A percentile compares a stretch with the other conserved stretches of the same genome.
Conservation (phyloP, 2,329 filamentous ascomycete species). For the Allantophomopsis cytisporea region DNA sequence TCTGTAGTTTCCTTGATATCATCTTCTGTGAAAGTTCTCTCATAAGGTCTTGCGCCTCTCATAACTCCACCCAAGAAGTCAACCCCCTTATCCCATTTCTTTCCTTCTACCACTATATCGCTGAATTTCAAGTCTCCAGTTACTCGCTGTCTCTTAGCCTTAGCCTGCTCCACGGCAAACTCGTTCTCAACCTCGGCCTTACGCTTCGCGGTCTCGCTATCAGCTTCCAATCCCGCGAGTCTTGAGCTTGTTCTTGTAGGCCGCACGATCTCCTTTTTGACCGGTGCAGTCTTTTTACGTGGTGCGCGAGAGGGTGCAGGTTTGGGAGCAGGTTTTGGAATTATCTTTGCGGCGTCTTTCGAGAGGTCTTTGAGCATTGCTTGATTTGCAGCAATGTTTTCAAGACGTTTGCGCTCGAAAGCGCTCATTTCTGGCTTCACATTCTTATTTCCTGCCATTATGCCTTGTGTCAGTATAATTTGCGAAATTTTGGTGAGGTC, state of each 20-base stretch:
- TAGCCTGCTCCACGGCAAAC: conserved; percentile 39
- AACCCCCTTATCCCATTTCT: conserved; percentile 56
- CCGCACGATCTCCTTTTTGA: conserved; percentile 31
- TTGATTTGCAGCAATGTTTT: conserved; percentile 80
- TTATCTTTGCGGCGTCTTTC: conserved; percentile 53
- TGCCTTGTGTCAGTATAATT: conserved; percentile 10
- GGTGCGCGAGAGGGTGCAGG: conserved; percentile 24
- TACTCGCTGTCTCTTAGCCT: conserved; percentile 49
- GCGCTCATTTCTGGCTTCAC: conserved; percentile 52
- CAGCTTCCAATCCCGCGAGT: conserved; percentile 38
- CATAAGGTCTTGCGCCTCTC: conserved; percentile 62
- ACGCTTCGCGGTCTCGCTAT: conserved; percentile 48
- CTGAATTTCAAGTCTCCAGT: conserved; percentile 56
- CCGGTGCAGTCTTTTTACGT: conserved; percentile 25
- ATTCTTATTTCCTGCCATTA: conserved; percentile 30
- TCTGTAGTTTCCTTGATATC: conserved; percentile 71
- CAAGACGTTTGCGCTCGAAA: conserved; percentile 73
- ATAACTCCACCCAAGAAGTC: conserved; percentile 52
- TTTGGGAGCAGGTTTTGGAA: conserved; percentile 41
- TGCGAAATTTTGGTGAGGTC: conserved; percentile 3
- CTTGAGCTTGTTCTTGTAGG: conserved; percentile 44
- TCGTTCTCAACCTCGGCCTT: conserved; percentile 54
- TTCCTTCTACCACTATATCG: conserved; percentile 69
- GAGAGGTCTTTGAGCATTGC: conserved; percentile 69
- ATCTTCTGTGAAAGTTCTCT: conserved; percentile 75